These are phyloP conservation scores for Nicotiana tabacum DNA, from an alignment of 257 asterid species.

Conservation along the genomic window DNA sequence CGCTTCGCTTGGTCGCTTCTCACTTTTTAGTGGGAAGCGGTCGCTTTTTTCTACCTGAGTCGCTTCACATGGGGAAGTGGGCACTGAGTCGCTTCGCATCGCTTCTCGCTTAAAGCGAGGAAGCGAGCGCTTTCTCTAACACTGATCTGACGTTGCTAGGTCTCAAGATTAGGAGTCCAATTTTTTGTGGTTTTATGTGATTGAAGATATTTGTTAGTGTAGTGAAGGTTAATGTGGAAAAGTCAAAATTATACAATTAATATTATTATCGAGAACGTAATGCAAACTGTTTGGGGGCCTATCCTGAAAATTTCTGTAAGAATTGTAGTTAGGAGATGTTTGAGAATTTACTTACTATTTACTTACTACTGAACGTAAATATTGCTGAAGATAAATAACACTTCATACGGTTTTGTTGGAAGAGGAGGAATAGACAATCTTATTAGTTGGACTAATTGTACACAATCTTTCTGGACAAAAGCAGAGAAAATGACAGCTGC, in stretches of 20 bases:
- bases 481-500: not conserved
- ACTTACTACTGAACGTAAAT: not conserved
- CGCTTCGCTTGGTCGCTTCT: no score
- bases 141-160: not conserved
- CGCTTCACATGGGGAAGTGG: no score
- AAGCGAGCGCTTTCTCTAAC: no score
- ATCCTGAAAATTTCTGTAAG: not conserved
- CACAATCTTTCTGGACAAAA: not conserved
- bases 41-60: no score
- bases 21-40: no score
- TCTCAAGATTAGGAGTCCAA: not conserved
- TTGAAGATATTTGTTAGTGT: not conserved
- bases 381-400: not conserved
- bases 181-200: not conserved
- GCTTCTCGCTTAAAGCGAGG: no score
- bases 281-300: not conserved
- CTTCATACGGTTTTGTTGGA: not conserved
- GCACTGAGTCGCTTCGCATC: no score
- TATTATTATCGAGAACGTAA: not conserved
- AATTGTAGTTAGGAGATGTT: not conserved
- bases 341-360: not conserved
- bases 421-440: not conserved
- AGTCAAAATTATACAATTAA: not conserved
- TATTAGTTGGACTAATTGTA: not conserved
- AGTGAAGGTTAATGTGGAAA: not conserved